These are phyloP conservation scores for Populus hybrid DNA, from an alignment of 441 rosid genomes.

Conservation along the genomic window DNA sequence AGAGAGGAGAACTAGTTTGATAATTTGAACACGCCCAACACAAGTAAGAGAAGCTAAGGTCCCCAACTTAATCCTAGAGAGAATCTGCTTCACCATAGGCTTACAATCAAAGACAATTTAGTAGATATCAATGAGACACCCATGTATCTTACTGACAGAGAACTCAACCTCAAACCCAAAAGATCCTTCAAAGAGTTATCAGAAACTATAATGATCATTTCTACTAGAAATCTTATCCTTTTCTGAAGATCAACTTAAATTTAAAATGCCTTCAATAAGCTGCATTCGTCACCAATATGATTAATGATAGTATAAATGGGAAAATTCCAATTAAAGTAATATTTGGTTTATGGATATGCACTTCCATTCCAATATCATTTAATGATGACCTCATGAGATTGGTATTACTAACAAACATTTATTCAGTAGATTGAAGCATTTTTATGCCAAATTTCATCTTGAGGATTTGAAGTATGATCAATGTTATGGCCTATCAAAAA, in stretches of 20 bases:
- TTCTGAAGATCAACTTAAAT: neutral
- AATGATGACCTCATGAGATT: neutral
- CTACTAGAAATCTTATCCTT: neutral
- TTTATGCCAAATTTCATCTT: slow-evolving; percentile 1
- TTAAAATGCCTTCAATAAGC: neutral
- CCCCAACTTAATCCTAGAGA: too few species aligned
- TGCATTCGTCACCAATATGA: neutral
- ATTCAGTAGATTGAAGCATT: neutral
- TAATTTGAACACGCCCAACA: too few species aligned
- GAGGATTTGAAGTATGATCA: neutral
- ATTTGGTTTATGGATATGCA: neutral
- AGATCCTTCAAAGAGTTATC: too few species aligned
- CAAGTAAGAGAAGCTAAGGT: too few species aligned
- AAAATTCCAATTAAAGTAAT: neutral
- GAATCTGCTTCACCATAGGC: too few species aligned
- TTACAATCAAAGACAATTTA: too few species aligned
- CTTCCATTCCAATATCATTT: neutral
- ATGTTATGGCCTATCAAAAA: neutral
- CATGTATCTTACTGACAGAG: too few species aligned
- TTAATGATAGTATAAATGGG: neutral
- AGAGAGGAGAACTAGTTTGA: too few species aligned
- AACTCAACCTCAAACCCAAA: too few species aligned
- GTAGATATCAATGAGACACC: too few species aligned
- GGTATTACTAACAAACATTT: neutral
- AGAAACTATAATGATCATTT: neutral